A percentile compares a stretch with the other conserved stretches of the same genome.
These are phyloP conservation scores for Hypoxylon rickii DNA, from an alignment of 495 filamentous ascomycete genomes.

Conservation along the genomic window DNA sequence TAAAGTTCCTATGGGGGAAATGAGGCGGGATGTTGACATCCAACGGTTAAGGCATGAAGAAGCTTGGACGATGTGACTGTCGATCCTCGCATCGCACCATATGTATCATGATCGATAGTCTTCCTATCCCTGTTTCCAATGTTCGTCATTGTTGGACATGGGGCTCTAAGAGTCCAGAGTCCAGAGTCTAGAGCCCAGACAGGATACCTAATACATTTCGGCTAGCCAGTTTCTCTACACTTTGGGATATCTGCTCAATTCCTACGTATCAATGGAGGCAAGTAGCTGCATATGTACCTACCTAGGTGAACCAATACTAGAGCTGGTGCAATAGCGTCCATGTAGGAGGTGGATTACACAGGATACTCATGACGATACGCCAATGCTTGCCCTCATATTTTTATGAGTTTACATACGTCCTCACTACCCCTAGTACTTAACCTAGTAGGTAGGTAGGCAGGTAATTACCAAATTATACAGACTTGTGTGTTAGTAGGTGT, in stretches of 20 bases:
- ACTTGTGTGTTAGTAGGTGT: too few species aligned
- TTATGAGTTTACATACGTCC: neutral
- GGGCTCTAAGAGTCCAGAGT: constrained; percentile 15
- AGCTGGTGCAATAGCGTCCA: too few species aligned
- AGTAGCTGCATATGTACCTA: constrained; percentile 1
- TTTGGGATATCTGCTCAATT: neutral
- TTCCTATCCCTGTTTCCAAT: constrained; percentile 27
- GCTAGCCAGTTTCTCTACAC: too few species aligned
- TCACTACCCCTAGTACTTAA: neutral
- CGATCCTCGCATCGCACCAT: constrained; percentile 37
- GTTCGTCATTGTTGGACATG: constrained; percentile 34
- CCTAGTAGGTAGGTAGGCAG: neutral
- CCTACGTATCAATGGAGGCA: too few species aligned
- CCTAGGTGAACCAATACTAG: neutral
- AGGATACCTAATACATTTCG: neutral
- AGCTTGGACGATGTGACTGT: constrained; percentile 38
- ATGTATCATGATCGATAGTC: constrained; percentile 38
- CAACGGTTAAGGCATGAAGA: constrained; percentile 31
- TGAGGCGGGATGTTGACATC: constrained; percentile 34
- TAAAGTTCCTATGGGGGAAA: constrained; percentile 31
- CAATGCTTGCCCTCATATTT: neutral
- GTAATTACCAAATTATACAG: too few species aligned
- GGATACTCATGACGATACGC: too few species aligned
- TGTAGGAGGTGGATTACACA: too few species aligned
- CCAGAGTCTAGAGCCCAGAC: constrained; percentile 21